Percentiles rank a stretch among this genome's conserved stretches.
Conservation (phyloP, 768 basidiomycete genomes). For the Lepiota brunneoincarnata region DNA sequence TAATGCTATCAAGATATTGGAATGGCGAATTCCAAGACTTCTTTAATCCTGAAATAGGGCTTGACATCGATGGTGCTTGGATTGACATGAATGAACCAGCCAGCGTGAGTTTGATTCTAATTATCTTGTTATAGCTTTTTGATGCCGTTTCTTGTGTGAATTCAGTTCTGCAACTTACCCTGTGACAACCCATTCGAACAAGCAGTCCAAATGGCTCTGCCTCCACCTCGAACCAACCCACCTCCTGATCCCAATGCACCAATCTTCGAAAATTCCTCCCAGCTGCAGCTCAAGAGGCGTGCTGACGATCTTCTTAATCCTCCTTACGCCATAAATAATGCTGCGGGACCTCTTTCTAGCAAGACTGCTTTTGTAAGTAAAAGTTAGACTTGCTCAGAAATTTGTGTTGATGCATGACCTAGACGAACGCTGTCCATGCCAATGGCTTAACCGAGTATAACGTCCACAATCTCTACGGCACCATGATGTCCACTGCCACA, state of each 20-base stretch:
- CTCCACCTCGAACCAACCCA: constrained; percentile 46
- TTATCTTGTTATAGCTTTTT: not conserved
- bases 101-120: constrained; percentile 38
- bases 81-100: constrained; percentile 78
- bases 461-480: constrained; percentile 66
- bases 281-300: constrained; percentile 17
- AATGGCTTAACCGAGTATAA: constrained; percentile 62
- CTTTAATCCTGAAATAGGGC: constrained; percentile 47
- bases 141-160: not conserved
- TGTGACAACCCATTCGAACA: constrained; percentile 60
- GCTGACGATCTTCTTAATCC: constrained; percentile 44
- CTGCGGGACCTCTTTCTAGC: constrained; percentile 48
- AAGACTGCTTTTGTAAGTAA: constrained; percentile 51
- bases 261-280: constrained; percentile 36
- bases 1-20: constrained; percentile 48
- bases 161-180: constrained; percentile 64
- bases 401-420: not conserved
- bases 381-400: not conserved
- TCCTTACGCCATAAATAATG: constrained; percentile 60
- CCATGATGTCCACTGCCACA: constrained; percentile 68
- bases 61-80: constrained; percentile 73
- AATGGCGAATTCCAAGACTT: constrained; percentile 56
- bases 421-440: constrained; percentile 47
- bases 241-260: constrained; percentile 54
- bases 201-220: constrained; percentile 48